Conservation (phyloP, 2,329 filamentous ascomycete species). For the Aureobasidium leucospermi region DNA sequence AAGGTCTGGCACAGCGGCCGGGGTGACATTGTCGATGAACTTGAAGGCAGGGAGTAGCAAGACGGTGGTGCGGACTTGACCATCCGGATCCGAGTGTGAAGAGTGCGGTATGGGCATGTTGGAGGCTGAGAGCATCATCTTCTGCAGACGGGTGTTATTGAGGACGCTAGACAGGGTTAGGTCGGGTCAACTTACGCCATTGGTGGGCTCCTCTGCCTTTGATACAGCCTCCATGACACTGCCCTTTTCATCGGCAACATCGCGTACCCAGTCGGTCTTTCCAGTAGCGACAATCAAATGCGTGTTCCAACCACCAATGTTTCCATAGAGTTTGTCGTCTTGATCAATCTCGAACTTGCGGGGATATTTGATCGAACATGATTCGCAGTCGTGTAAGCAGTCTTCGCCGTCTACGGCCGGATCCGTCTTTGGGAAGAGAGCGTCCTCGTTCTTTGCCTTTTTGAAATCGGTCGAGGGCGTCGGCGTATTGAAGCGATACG, state of each 20-base stretch:
- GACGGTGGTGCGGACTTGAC: constrained; percentile 61
- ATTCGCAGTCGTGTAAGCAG: constrained; percentile 78
- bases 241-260: constrained; percentile 76
- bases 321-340: constrained; percentile 72
- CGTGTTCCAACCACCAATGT: constrained; percentile 79
- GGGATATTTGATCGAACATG: constrained; percentile 73
- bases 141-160: constrained; percentile 26
- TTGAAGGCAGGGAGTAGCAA: constrained; percentile 81
- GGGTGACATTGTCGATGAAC: constrained; percentile 75
- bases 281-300: constrained; percentile 92
- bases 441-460: constrained; percentile 39
- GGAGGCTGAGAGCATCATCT: constrained; percentile 83
- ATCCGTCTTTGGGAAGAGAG: constrained; percentile 67
- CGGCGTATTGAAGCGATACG: constrained; percentile 20
- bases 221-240: constrained; percentile 49
- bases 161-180: background rate
- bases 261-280: constrained; percentile 87
- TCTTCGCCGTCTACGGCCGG: constrained; percentile 78
- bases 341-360: constrained; percentile 66
- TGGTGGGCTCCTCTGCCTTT: constrained; percentile 50
- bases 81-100: constrained; percentile 50
- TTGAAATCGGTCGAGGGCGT: constrained; percentile 35
- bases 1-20: constrained; percentile 62
- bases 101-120: constrained; percentile 77
- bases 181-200: constrained; percentile 50